Evolutionary conservation across 148 eudicot species (phyloP).

Genomic region (Heliosperma pusillum): DNA sequence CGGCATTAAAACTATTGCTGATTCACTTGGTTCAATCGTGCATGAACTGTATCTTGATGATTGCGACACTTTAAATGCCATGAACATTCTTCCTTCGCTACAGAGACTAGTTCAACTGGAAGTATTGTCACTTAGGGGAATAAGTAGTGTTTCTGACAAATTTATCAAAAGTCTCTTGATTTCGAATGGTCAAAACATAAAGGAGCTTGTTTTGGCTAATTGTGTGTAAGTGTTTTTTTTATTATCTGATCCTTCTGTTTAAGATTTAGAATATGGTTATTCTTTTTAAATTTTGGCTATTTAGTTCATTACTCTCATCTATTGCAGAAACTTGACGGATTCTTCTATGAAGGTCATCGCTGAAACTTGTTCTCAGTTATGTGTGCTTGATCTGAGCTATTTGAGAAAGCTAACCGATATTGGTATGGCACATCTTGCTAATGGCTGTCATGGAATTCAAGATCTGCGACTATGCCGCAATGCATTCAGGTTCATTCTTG

Average conservation of each 20-base stretch:
- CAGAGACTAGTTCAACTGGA: constrained; percentile 49
- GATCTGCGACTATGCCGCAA: constrained; percentile 55
- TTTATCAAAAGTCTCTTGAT: constrained; percentile 45
- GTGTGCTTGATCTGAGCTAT: constrained; percentile 57
- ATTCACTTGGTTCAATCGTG: constrained; percentile 53
- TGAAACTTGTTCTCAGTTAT: constrained; percentile 52
- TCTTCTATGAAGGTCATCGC: constrained; percentile 57
- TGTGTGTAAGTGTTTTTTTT: constrained; percentile 52
- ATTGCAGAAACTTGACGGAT: constrained; percentile 77
- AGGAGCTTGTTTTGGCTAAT: constrained; percentile 66
- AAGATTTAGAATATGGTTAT: neutral
- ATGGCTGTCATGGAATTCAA: constrained; percentile 59
- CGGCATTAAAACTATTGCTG: constrained; percentile 54
- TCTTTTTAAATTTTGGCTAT: neutral
- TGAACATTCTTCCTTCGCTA: constrained; percentile 60
- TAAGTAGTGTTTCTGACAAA: constrained; percentile 53
- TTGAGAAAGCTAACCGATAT: constrained; percentile 63
- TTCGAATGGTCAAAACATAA: constrained; percentile 54
- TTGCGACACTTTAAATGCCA: constrained; percentile 57
- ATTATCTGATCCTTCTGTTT: neutral
- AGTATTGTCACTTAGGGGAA: constrained; percentile 66
- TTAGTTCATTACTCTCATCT: constrained; percentile 14
- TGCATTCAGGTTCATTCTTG: constrained; percentile 58
- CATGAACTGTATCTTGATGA: constrained; percentile 76
- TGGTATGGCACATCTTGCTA: constrained; percentile 67